Evolutionary conservation across 371 early-diverging fungal genomes (phyloP).

Genomic region (Actinomortierella ambigua): DNA sequence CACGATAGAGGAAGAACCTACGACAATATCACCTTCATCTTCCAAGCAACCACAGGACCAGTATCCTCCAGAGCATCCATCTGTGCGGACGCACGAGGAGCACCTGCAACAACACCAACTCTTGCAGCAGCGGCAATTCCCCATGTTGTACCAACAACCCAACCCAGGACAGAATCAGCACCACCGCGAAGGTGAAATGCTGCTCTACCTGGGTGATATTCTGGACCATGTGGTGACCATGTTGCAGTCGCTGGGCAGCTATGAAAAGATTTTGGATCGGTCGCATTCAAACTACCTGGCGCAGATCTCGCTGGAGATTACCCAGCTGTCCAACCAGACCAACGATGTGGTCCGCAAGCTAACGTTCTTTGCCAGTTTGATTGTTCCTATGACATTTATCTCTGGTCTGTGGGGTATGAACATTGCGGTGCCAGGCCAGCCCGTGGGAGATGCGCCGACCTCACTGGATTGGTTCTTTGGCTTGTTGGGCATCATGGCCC

Average conservation of each 20-base stretch:
- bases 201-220: conserved; percentile 90
- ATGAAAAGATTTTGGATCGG: conserved; percentile 89
- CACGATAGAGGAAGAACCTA: conserved; percentile 27
- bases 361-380: conserved; percentile 90
- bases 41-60: neutral
- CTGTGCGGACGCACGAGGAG: neutral
- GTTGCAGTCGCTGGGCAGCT: conserved; percentile 86
- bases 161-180: conserved; percentile 1
- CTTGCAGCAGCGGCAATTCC: neutral
- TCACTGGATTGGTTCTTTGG: conserved; percentile 31
- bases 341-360: conserved; percentile 90
- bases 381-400: conserved; percentile 94
- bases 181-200: conserved; percentile 59
- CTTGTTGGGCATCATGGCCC: conserved; percentile 15
- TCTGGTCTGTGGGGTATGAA: conserved; percentile 69
- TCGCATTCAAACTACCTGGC: conserved; percentile 96
- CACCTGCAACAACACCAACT: conserved; percentile 3
- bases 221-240: conserved; percentile 93
- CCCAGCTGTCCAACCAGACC: conserved; percentile 90
- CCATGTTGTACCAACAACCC: neutral
- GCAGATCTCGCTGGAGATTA: conserved; percentile 95
- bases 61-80: neutral
- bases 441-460: conserved; percentile 11
- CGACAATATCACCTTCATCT: conserved; percentile 49
- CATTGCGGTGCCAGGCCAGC: conserved; percentile 33